Evolutionary conservation across 345 rosid genomes (phyloP), one percentile per base, ranked within the genome.

Genomic region (Salix brachista): DNA sequence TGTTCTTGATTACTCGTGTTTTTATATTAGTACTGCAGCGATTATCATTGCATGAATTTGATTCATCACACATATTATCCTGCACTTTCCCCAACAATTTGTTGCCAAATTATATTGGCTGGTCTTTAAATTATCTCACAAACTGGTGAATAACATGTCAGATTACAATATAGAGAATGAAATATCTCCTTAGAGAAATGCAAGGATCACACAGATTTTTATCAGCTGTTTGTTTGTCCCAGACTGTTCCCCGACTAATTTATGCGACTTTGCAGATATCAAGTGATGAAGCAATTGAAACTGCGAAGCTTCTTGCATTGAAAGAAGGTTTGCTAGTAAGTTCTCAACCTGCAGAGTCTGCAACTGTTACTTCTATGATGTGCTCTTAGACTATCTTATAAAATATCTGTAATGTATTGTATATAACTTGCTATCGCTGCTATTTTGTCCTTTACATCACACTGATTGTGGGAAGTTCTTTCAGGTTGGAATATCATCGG

Each of bases 401-500:
- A 52, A 52, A 52, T 46, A 46, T 52, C n/a, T 52, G 10, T 52
- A 6, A 19, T 7, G 9, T 19, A 2, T 6, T 6, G 21, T 7
- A 21, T 11, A 11, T 41, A 41, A 41, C 44, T 6, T 52, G 58
- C 58, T n/a, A 1, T 19, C 8, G 52, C 32, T 34, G 10, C 10
- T 23, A 8, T 17, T 7, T 6, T 56, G 23, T 62, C 69, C 60
- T 68, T 61, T 14, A 1, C 19, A 19, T 69, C 23, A 21, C 48
- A 12, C 65, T 64, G 36, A 12, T 23, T 2, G 42, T 21, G 67
- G 39, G 60, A 70, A 54, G 30, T 54, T 69, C 39, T 71, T 37
- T 66, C 74, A 90, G 90, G 91, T 87, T 12, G 93, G 94, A 34
- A 88, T 90, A 81, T 90, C 93, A 3, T 90, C 90, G 0, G 91